Evolutionary conservation across 768 basidiomycete genomes (phyloP), one percentile per base, ranked within the genome.

Genomic region (Lentinula edodes): DNA sequence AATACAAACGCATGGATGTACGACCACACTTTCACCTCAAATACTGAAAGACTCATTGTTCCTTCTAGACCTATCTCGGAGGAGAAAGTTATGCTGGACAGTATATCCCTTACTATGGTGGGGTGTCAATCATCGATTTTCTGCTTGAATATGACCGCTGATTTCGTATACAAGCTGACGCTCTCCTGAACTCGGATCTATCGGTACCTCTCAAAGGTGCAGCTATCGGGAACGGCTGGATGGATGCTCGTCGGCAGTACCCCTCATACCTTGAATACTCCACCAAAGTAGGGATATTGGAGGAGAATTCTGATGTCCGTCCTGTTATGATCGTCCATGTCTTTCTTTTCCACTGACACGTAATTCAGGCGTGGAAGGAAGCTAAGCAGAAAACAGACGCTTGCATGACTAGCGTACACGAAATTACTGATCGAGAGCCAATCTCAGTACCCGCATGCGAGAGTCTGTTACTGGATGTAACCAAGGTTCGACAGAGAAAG

Each of bases 151-250:
- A 42, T 58, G 45, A 8, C 13, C 18, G 34, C 52, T 53, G 16
- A 39, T 18, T 41, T 5, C 38, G 34, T 0, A 5, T 23, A 54
- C 38, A 10, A 95, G 95, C 93, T 68, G 83, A 94, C 65, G 90
- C 86, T 16, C 78, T 96, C 50, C 76, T 97, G 35, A 71, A 79
- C 63, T 84, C 86, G 6, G 71, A 80, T 38, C 75, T 93, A 16
- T 69, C 77, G 28, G 76, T 88, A 32, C 86, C 85, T 0, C 76
- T 98, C 7, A 82, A 81, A 48, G 97, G 97, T 1, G 75, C 83
- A 15, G 92, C 96, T 0, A 97, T 99, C 48, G 97, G 97, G 20
- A 99, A 99, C 72, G 96, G 96, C 5, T 99, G 97, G 97, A 96
- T 97, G 52, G 95, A 98, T 71, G 87, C 88, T 0, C 83, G 84